phyloP scores from a whole-genome alignment of 805 yeast species.

The Wilhelminamyces savonicus region DNA sequence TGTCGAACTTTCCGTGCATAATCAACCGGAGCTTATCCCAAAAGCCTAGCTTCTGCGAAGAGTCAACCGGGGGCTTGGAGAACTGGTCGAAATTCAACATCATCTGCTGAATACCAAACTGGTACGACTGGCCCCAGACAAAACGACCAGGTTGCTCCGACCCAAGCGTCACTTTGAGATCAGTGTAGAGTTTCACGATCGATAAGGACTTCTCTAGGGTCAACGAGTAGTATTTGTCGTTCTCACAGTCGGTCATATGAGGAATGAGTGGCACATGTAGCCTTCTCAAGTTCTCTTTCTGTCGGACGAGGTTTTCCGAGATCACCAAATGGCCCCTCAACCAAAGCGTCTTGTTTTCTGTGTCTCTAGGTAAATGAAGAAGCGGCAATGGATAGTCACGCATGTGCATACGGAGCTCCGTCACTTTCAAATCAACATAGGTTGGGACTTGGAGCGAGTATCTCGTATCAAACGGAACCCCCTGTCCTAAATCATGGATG shows the following conservation, averaged over 20 bases:
- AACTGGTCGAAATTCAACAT: slow-evolving; percentile 76
- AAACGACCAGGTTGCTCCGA: slow-evolving; percentile 57
- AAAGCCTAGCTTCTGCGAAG: slow-evolving; percentile 76
- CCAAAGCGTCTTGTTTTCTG: slow-evolving; percentile 15
- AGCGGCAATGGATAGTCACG: slow-evolving; percentile 87
- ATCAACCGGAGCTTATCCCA: slow-evolving; percentile 85
- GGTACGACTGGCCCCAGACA: slow-evolving; percentile 81
- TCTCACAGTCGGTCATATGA: slow-evolving; percentile 31
- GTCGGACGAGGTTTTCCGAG: slow-evolving; percentile 54
- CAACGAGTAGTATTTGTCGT: slow-evolving; percentile 42
- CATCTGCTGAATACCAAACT: slow-evolving; percentile 76
- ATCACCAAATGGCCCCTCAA: slow-evolving; percentile 63
- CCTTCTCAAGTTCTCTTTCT: slow-evolving; percentile 46
- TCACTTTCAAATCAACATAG: slow-evolving; percentile 46
- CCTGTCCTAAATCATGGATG: slow-evolving; percentile 70
- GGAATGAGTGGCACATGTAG: slow-evolving; percentile 55
- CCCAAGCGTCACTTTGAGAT: slow-evolving; percentile 48
- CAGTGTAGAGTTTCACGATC: slow-evolving; percentile 65
- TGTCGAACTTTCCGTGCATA: slow-evolving; percentile 63
- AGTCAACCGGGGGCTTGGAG: slow-evolving; percentile 86
- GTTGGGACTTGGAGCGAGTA: slow-evolving; percentile 69
- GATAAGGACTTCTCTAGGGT: slow-evolving; percentile 72
- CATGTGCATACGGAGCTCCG: slow-evolving; percentile 63
- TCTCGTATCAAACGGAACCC: slow-evolving; percentile 64
- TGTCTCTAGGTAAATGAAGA: slow-evolving; percentile 56